A percentile compares a stretch with the other conserved stretches of the same genome.
Conservation (phyloP, 2,329 filamentous ascomycete species). For the Eurotiales sp. region DNA sequence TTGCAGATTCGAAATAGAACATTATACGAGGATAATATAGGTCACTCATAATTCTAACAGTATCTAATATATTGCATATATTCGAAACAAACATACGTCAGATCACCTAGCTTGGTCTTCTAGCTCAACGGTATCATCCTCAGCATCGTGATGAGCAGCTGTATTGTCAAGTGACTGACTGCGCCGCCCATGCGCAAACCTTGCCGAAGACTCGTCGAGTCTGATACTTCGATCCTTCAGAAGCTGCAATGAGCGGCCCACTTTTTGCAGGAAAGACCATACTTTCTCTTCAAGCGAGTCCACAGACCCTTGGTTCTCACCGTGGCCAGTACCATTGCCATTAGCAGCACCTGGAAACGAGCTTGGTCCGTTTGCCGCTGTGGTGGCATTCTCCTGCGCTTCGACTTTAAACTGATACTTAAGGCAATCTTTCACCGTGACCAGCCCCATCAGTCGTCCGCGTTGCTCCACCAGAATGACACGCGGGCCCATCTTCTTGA, state of each 20-base stretch:
- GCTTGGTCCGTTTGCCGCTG: slow-evolving; percentile 26
- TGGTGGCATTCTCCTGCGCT: slow-evolving; percentile 64
- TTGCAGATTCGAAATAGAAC: neutral
- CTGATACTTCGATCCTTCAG: slow-evolving; percentile 3
- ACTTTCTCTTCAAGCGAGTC: slow-evolving; percentile 32
- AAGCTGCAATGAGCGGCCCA: slow-evolving; percentile 20
- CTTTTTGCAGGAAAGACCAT: slow-evolving; percentile 35
- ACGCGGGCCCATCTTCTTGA: slow-evolving; percentile 93
- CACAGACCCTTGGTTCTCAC: slow-evolving; percentile 19
- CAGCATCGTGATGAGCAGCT: slow-evolving; percentile 17
- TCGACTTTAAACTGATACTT: slow-evolving; percentile 98
- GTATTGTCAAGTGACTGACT: neutral
- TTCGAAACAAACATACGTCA: neutral
- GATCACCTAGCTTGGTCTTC: slow-evolving; percentile 10
- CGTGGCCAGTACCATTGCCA: slow-evolving; percentile 1
- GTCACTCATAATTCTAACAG: slow-evolving; percentile 3
- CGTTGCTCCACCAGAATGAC: slow-evolving; percentile 91
- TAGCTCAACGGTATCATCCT: slow-evolving; percentile 17
- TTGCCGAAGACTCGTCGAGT: slow-evolving; percentile 4
- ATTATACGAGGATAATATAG: slow-evolving; percentile 8
- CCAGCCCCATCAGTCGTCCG: slow-evolving; percentile 75
- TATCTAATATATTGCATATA: neutral
- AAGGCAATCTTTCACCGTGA: slow-evolving; percentile 94
- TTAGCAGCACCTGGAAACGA: slow-evolving; percentile 1
- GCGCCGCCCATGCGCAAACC: slow-evolving; percentile 24